Evolutionary conservation across 2,329 filamentous ascomycete genomes (phyloP), one percentile per base, ranked within the genome.

Genomic region (Fusarium tupiense): DNA sequence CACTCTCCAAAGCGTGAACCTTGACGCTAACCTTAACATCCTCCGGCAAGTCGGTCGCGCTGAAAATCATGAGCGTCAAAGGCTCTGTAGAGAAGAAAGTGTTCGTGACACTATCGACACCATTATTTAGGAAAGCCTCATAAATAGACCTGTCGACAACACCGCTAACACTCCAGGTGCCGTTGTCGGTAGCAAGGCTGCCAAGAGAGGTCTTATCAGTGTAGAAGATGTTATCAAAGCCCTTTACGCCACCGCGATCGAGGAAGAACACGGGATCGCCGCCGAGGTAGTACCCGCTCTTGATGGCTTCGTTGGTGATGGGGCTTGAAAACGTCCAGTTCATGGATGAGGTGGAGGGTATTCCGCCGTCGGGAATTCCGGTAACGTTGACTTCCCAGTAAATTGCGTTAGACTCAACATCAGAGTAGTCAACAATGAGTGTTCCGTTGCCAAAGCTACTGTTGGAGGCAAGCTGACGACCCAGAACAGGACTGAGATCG

Each of bases 331-430:
- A 76, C 0, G 76, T 79, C 35, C 82, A 81, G 47, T 81, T 80
- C 37, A 83, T 47, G 0, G 76, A 77, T 3, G 81, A 77, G 2
- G 69, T 72, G 6, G 74, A 49, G 0, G 73, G 26, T 0, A 79
- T 52, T 5, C 73, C 73, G 2, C 31, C 57, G 3, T 74, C 53
- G 1, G 79, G 77, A 12, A 81, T 72, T 1, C 80, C 82, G 16
- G 86, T 87, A 44, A 91, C 81, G 68, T 89, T 88, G 50, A 86
- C 84, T 61, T 89, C 86, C 75, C 91, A 86, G 75, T 88, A 89
- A 6, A 91, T 74, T 0, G 89, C 88, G 12, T 86, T 85, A 3
- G 73, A 75, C 17, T 70, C 49, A 10, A 75, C 61, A 8, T 64
- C 53, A 4, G 85, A 83, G 80, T 88, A 91, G 77, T 90, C 86